phyloP scores from a whole-genome alignment of 768 basidiomycete genomes.

The Termitomyces sp. region DNA sequence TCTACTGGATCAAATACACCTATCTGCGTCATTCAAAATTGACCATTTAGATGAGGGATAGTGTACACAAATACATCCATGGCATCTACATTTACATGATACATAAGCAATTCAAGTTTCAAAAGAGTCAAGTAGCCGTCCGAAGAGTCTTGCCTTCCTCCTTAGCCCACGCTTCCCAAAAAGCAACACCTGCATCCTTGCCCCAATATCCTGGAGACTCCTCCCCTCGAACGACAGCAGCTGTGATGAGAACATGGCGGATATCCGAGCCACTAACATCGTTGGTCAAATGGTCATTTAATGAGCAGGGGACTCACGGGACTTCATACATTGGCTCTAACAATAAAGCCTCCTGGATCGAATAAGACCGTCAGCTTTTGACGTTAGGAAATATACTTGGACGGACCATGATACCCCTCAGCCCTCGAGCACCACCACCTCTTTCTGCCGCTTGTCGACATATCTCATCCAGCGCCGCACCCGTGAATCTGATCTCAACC shows the following conservation, averaged over 20 bases:
- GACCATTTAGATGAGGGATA: neutral
- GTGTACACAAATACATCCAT: conserved; percentile 6
- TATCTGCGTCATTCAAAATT: neutral
- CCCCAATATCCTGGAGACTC: conserved; percentile 72
- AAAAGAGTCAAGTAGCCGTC: conserved; percentile 1
- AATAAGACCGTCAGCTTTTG: neutral
- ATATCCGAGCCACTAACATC: conserved; percentile 43
- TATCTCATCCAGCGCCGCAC: conserved; percentile 74
- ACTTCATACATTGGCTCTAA: conserved; percentile 93
- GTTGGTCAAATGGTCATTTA: neutral
- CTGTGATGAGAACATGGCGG: conserved; percentile 78
- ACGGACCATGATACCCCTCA: conserved; percentile 83
- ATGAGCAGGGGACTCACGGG: conserved; percentile 56
- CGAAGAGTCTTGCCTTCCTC: conserved; percentile 43
- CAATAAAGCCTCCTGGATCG: conserved; percentile 67
- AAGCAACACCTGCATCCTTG: conserved; percentile 58
- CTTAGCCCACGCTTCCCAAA: conserved; percentile 76
- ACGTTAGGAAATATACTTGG: neutral
- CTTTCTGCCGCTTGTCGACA: conserved; percentile 74
- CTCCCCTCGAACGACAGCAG: conserved; percentile 63
- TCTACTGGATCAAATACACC: conserved; percentile 7
- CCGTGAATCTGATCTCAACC: conserved; percentile 85
- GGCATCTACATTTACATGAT: conserved; percentile 11
- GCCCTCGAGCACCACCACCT: conserved; percentile 87
- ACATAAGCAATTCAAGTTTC: conserved; percentile 2